A percentile compares a stretch with the other conserved stretches of the same genome.
Evolutionary conservation across 345 rosid species (phyloP).

Genomic region (Gossypium stocksii): DNA sequence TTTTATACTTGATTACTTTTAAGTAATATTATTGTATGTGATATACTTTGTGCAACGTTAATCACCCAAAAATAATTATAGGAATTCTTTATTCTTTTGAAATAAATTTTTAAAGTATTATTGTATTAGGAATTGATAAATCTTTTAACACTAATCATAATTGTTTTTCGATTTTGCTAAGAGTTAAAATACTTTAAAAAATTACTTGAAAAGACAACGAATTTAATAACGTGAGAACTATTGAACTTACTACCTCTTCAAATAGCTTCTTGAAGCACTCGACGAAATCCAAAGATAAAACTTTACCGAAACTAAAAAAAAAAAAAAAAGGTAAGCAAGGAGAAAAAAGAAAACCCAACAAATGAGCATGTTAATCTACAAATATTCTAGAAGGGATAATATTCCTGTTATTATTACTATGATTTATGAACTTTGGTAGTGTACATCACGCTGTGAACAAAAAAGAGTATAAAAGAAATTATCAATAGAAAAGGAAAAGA

Average conservation of each 20-base stretch:
- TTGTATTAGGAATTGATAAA: too few relatives aligned
- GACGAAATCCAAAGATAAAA: too few relatives aligned
- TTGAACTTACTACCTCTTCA: too few relatives aligned
- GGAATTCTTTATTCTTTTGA: too few relatives aligned
- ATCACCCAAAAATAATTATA: too few relatives aligned
- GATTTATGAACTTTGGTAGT: conserved; percentile 22
- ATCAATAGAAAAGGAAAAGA: not conserved
- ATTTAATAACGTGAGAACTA: rapidly evolving
- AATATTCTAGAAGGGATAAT: conserved; percentile 9
- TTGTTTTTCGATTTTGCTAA: too few relatives aligned
- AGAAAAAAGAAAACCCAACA: not conserved
- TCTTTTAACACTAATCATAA: too few relatives aligned
- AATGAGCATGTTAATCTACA: not conserved
- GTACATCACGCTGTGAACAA: conserved; percentile 29
- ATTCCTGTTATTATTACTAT: not conserved
- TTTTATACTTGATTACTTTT: too few relatives aligned
- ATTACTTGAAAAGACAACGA: too few relatives aligned
- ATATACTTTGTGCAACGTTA: not conserved
- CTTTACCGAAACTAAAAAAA: not conserved
- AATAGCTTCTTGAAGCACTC: too few relatives aligned
- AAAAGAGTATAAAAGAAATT: not conserved
- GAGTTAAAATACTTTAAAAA: too few relatives aligned
- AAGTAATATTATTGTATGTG: not conserved
- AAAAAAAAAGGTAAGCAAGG: not conserved
- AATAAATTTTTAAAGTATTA: too few relatives aligned